Base-by-base conservation (phyloP, 2,329 filamentous ascomycete species). In the Zymoseptoria passerinii region DNA sequence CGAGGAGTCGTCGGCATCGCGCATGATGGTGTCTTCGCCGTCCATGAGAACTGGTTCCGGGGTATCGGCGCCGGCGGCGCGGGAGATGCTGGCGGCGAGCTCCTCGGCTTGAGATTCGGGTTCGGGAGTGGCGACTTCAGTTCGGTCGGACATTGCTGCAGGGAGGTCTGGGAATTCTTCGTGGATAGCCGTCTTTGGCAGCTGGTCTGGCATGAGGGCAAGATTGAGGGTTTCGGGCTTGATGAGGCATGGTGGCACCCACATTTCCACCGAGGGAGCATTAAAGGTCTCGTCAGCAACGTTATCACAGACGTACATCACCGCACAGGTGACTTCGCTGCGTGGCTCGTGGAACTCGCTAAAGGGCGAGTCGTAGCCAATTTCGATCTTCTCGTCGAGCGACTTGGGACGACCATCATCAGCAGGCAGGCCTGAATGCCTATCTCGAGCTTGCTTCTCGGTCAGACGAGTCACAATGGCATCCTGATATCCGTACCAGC, bases 401-500 rank as follows among this genome's bases (percentile, higher is more conserved):
- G 35, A 13, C 49, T 23, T 20, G 10, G 49, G 49, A 50, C n/a
- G 49, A 50, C 49, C 40, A 4, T 57, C 50, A 9, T 61, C 56
- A 28, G 55, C n/a, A 9, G 23, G 9, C n/a, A 13, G 10, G 4
- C 68, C 68, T 50, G 64, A 64, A 53, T 68, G 66, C 16, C 77
- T 74, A 23, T 82, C 60, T 35, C 67, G 67, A 16, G 81, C 82
- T 59, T 81, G 78, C 62, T 80, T 81, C 44, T 76, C 76, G 0
- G 83, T 85, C 58, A 84, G 70, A 50, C 81, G 81, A 54, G 77
- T 77, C 29, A 86, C 81, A 56, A 71, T 72, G 51, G 76, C 77
- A 62, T 67, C 63, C 29, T 81, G 78, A 62, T 84, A 85, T 35
- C 77, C 78, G 56, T 85, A 80, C 83, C 83, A 86, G 51, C 77